Evolutionary conservation across 202 grass and related monocot genomes (phyloP), one percentile per base, ranked within the genome.

Genomic region (Saccharum hybrid): DNA sequence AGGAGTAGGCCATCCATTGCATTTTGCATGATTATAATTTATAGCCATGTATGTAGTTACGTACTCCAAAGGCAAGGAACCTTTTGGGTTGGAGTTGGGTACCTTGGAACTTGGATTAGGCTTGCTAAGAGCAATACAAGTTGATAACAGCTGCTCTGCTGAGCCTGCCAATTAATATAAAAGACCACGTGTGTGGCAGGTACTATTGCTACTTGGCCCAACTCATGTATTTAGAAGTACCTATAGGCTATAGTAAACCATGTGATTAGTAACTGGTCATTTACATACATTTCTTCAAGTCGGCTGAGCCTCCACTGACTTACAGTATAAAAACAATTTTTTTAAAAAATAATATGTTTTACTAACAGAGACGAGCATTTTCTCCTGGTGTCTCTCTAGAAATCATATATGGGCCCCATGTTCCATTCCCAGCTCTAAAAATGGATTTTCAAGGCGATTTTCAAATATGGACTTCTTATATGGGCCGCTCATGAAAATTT

Each of bases 161-260:
- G 0, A 36, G 18, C 65, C 5, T 12, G 76, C 76, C 63, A 66
- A 49, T 26, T 31, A 15, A 26, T 30, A 60, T 63, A n/a, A 72
- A 60, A 60, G 3, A 72, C 71, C 84, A 84, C 56, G 43, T 39
- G 71, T 19, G 5, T 34, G 70, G 74, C 30, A 46, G 74, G 67
- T 85, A 43, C 80, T 76, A 22, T 40, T 81, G 85, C 85, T 77
- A 57, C 68, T 87, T 70, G 45, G 85, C 85, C 76, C 65, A 84
- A 87, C 81, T 18, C 70, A 28, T 31, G 40, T 13, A 21, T 34
- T 22, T 16, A 81, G 45, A 80, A 54, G 52, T 10, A 28, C 16
- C 22, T 4, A 54, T 3, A 33, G 31, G 26, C 26, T 28, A 28
- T 6, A 19, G 30, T 22, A 39, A 36, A 41, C 36, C 41, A 83